Evolutionary conservation across 2,329 filamentous ascomycete species (phyloP), one percentile per base, ranked within the genome.

Genomic region (Beauveria caledonica): DNA sequence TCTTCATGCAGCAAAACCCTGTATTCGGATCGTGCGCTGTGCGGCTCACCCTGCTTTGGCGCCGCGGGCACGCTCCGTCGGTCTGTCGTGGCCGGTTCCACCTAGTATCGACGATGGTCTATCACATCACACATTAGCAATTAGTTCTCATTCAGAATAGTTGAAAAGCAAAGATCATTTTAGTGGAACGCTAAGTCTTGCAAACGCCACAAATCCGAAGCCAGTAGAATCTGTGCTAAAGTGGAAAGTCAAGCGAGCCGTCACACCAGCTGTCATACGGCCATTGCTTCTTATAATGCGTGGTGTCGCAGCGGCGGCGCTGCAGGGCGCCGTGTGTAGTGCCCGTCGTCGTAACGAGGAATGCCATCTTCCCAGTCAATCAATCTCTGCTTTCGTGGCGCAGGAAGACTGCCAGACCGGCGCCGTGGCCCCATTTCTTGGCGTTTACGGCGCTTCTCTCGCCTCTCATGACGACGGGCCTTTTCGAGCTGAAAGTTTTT

Each of bases 401-500:
- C 71, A 60, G 71, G 71, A 75, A 77, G 77, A 68, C 75, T 77
- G 66, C 78, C 76, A 64, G 75, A 71, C 65, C 78, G 74, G 58
- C 72, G 73, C 70, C 69, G 68, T 68, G 64, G 68, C 71, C 69
- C 62, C 71, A 71, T 70, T 44, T 68, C 65, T 53, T 65, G 64
- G 11, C 52, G 62, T n/a, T 59, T 59, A 52, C 56, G 48, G 36
- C 62, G 58, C 59, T 67, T 64, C 50, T 72, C 72, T 45, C 82
- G 77, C 65, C 66, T 78, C 60, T 79, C 71, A 64, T 82, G 81
- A 19, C 82, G 80, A 56, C 71, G 71, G 33, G 71, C 71, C 67
- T 77, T 82, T 68, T 84, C 77, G 55, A 74, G 63, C 60, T 78
- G 72, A 72, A 80, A 85, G 63, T 78, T 73, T 59, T 70, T 75